phyloP scores from a whole-genome alignment of 306 rosid species.

The Heteromeles arbutifolia region DNA sequence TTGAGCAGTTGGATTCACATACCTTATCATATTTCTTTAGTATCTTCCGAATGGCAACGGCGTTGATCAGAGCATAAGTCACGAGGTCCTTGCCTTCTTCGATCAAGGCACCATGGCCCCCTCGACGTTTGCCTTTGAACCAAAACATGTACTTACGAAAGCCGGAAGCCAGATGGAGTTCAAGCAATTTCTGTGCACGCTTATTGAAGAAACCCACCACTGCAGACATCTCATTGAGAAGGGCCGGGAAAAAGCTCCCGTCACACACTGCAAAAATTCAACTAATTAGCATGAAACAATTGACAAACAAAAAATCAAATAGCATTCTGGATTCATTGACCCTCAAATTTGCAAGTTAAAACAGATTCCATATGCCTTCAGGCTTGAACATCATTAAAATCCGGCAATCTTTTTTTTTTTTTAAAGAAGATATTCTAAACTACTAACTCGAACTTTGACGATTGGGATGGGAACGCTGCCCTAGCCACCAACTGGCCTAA shows the following conservation, averaged over 20 bases:
- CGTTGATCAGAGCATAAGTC: constrained; percentile 76
- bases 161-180: constrained; percentile 81
- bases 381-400: not conserved
- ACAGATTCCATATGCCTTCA: not conserved
- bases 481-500: too few species aligned
- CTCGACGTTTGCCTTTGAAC: constrained; percentile 52
- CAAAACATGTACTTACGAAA: constrained; percentile 59
- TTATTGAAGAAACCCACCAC: constrained; percentile 70
- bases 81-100: constrained; percentile 89
- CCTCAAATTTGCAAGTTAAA: not conserved
- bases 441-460: too few species aligned
- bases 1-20: not conserved
- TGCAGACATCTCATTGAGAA: constrained; percentile 78
- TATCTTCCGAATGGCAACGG: constrained; percentile 74
- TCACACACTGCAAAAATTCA: constrained; percentile 57
- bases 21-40: constrained; percentile 95
- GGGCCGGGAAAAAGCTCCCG: constrained; percentile 90
- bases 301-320: not conserved
- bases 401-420: not conserved
- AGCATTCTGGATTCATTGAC: not conserved
- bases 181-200: constrained; percentile 80
- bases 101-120: constrained; percentile 39
- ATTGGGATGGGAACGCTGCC: not conserved
- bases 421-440: too few species aligned
- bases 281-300: not conserved